phyloP scores from a whole-genome alignment of 345 rosid genomes.

The Melaleuca alternifolia region DNA sequence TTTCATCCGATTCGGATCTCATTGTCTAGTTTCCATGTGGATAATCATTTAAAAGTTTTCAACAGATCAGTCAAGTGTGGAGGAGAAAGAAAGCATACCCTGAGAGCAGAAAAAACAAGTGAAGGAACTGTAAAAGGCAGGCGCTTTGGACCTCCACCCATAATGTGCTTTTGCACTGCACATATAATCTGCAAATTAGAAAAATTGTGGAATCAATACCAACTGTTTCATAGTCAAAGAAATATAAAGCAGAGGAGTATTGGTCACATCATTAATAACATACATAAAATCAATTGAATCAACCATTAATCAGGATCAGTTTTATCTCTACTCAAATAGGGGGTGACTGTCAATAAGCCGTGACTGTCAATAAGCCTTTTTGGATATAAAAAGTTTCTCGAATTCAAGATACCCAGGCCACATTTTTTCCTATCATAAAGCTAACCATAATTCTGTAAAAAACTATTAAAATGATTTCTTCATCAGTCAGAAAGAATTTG shows the following conservation, averaged over 20 bases:
- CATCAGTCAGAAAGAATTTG: background rate
- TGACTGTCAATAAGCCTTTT: background rate
- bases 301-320: background rate
- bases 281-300: background rate
- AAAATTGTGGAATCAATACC: background rate
- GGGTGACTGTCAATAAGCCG: no score
- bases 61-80: background rate
- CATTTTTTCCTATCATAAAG: background rate
- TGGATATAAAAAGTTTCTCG: background rate
- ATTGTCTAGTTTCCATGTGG: background rate
- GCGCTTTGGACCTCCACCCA: conserved; percentile 68
- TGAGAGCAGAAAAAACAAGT: conserved; percentile 62
- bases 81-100: conserved; percentile 27
- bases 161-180: conserved; percentile 59
- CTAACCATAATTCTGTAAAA: background rate
- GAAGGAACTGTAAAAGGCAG: conserved; percentile 73
- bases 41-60: background rate
- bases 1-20: background rate
- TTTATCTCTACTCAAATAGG: background rate
- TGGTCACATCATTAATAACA: background rate
- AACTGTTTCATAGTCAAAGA: background rate
- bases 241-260: background rate
- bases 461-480: background rate
- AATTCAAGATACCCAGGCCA: background rate
- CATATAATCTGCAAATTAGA: conserved; percentile 49